phyloP scores from a whole-genome alignment of 768 basidiomycete genomes.

The Dacryopinax spathularia region DNA sequence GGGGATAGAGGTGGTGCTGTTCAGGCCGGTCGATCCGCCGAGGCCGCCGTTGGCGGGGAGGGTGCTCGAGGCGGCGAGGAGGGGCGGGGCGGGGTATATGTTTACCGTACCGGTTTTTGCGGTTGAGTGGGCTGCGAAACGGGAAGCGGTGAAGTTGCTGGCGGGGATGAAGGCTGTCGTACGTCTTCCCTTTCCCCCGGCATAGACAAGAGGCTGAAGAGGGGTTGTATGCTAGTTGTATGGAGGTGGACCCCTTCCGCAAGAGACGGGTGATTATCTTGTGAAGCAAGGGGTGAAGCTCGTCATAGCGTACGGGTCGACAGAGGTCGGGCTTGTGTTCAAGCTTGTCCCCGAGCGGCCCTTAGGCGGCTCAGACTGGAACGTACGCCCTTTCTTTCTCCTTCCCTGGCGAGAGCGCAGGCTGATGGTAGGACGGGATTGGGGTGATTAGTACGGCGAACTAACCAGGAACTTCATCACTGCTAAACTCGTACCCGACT shows the following conservation, averaged over 20 bases:
- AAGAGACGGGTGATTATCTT: background rate
- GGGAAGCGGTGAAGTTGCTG: background rate
- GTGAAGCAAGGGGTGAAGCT: background rate
- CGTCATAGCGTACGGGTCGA: background rate
- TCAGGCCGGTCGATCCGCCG: background rate
- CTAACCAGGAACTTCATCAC: background rate
- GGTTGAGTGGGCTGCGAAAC: constrained; percentile 17
- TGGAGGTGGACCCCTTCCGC: background rate
- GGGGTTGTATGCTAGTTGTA: background rate
- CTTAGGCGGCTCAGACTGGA: background rate
- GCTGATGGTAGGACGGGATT: too few species aligned
- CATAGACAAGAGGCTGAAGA: background rate
- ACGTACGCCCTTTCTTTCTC: background rate
- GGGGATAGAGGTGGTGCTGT: background rate
- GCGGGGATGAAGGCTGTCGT: constrained; percentile 15
- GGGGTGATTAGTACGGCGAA: background rate
- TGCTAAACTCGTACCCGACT: background rate
- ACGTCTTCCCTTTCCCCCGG: constrained; percentile 6
- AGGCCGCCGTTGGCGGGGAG: background rate
- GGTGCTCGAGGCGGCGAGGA: background rate
- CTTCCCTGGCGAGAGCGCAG: background rate
- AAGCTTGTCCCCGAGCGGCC: background rate
- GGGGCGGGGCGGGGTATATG: too few species aligned
- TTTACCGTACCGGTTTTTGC: too few species aligned
- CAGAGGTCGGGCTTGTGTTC: background rate